Conservation (phyloP, 1,139 yeast genomes). For the Casaregolazyma suthepensis region DNA sequence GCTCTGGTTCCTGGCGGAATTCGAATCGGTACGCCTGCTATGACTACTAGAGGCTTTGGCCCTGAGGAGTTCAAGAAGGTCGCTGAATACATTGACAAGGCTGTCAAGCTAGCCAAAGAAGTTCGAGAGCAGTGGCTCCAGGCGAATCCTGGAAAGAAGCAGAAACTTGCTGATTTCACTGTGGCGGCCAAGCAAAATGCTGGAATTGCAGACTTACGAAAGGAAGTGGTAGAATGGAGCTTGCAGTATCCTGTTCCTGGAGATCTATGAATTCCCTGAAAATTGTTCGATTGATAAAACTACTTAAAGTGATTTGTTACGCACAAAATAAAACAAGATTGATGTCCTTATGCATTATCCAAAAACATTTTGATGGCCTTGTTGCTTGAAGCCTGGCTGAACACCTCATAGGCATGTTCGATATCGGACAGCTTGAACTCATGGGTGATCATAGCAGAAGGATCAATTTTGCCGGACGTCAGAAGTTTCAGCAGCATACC, state of each 20-base stretch:
- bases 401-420: constrained; percentile 55
- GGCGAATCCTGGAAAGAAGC: constrained; percentile 74
- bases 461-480: constrained; percentile 32
- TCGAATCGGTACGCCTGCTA: constrained; percentile 97
- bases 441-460: constrained; percentile 53
- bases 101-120: constrained; percentile 71
- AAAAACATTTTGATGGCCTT: constrained; percentile 39
- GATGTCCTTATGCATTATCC: constrained; percentile 1
- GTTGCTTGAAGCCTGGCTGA: constrained; percentile 40
- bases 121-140: constrained; percentile 50
- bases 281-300: neutral
- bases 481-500: constrained; percentile 33
- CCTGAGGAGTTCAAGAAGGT: constrained; percentile 80
- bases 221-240: constrained; percentile 86
- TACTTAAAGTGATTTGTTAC: neutral
- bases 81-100: constrained; percentile 76
- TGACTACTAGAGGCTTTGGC: constrained; percentile 95
- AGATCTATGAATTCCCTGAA: constrained; percentile 11
- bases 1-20: constrained; percentile 98
- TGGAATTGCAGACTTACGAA: constrained; percentile 60
- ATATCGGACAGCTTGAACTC: constrained; percentile 54
- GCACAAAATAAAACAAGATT: neutral
- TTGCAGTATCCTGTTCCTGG: constrained; percentile 86
- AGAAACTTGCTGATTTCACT: constrained; percentile 92
- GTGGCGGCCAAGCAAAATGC: constrained; percentile 63